Percentiles rank a stretch among this genome's conserved stretches.
These are phyloP conservation scores for Fusarium sp. DNA, from an alignment of 2,329 filamentous ascomycete species.

Conservation along the genomic window DNA sequence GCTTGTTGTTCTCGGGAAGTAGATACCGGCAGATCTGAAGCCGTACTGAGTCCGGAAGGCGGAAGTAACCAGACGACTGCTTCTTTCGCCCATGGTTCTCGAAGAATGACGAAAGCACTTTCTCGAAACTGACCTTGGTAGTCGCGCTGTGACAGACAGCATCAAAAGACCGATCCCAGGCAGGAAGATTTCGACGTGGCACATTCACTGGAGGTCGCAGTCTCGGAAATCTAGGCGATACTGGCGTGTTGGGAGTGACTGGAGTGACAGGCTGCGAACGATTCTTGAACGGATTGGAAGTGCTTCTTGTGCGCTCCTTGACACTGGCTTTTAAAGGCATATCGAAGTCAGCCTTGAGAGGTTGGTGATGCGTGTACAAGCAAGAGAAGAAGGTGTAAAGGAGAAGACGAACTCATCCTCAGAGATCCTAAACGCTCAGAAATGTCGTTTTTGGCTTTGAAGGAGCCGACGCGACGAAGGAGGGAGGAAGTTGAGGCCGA, in stretches of 20 bases:
- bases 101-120: constrained; percentile 43
- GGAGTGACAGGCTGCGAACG: constrained; percentile 21
- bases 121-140: constrained; percentile 21
- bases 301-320: constrained; percentile 30
- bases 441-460: constrained; percentile 18
- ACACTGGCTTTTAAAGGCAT: constrained; percentile 20
- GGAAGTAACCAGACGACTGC: constrained; percentile 30
- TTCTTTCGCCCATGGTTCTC: constrained; percentile 24
- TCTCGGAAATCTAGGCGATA: neutral
- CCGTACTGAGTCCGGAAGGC: constrained; percentile 46
- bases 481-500: constrained; percentile 31
- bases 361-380: neutral
- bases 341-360: constrained; percentile 11
- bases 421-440: constrained; percentile 26
- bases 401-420: constrained; percentile 35
- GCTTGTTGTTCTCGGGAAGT: constrained; percentile 37
- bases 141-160: constrained; percentile 49
- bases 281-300: constrained; percentile 19
- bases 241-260: neutral
- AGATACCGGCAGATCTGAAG: constrained; percentile 47
- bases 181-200: constrained; percentile 39
- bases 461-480: constrained; percentile 26
- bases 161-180: constrained; percentile 54
- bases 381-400: neutral
- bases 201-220: neutral